phyloP scores from a whole-genome alignment of 75 land plant genomes.

The Picea sitchensis region DNA sequence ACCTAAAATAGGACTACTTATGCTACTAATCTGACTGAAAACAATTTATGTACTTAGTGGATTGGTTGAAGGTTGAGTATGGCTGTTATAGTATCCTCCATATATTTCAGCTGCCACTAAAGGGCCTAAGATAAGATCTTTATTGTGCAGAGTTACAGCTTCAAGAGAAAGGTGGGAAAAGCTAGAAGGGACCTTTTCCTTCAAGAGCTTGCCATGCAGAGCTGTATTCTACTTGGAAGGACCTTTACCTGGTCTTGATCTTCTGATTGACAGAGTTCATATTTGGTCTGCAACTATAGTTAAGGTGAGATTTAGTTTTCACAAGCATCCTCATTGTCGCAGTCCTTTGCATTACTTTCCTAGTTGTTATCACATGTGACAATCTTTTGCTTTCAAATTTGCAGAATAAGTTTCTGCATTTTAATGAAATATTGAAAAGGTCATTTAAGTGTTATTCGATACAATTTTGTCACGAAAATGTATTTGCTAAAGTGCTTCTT shows the following conservation, averaged over 20 bases:
- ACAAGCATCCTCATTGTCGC: background rate
- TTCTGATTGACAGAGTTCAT: slow-evolving; percentile 34
- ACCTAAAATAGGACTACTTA: background rate
- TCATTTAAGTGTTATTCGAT: background rate
- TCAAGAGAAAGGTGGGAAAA: slow-evolving; percentile 20
- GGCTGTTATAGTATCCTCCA: background rate
- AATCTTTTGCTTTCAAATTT: background rate
- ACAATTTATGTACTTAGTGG: background rate
- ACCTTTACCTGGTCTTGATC: slow-evolving; percentile 51
- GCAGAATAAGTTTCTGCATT: background rate
- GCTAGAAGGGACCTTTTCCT: slow-evolving; percentile 27
- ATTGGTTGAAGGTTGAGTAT: background rate
- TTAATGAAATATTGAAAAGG: background rate
- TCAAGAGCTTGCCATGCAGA: slow-evolving; percentile 23
- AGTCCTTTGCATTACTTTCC: background rate
- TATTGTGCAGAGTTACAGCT: slow-evolving; percentile 17
- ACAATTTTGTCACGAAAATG: background rate
- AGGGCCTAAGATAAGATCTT: background rate
- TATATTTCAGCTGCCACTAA: background rate
- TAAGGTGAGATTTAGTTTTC: slow-evolving; percentile 2
- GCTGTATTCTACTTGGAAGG: slow-evolving; percentile 58
- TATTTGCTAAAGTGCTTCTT: background rate
- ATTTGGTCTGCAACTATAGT: background rate
- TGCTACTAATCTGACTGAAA: slow-evolving; percentile 3
- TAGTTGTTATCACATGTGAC: background rate